phyloP scores from a whole-genome alignment of 2,329 filamentous ascomycete species.

The Endothia cerciana region DNA sequence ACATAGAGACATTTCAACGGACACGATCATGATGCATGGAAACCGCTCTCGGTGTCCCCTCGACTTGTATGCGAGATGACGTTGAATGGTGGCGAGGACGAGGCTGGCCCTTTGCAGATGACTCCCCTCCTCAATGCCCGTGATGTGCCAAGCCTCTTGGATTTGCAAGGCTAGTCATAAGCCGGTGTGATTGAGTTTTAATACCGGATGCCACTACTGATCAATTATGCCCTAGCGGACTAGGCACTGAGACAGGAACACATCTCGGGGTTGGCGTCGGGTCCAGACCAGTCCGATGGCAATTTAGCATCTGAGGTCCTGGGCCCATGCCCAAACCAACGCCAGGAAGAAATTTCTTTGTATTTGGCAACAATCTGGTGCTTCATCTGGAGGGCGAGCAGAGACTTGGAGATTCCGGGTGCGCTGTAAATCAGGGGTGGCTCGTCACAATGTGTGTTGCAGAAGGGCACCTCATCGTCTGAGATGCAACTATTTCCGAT shows the following conservation, averaged over 20 bases:
- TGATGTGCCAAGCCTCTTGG: not conserved
- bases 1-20: conserved; percentile 26
- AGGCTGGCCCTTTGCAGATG: conserved; percentile 3
- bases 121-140: not conserved
- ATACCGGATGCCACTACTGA: not conserved
- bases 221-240: not conserved
- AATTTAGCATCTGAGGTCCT: not conserved
- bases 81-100: conserved; percentile 19
- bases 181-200: conserved; percentile 2
- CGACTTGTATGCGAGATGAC: conserved; percentile 21
- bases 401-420: not conserved
- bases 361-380: not conserved
- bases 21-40: conserved; percentile 23
- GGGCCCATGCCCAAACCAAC: not conserved
- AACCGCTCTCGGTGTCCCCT: not conserved
- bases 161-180: conserved; percentile 4
- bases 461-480: conserved; percentile 20
- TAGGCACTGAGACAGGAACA: not conserved
- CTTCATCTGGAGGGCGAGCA: not conserved
- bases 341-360: not conserved
- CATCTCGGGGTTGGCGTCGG: not conserved
- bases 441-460: conserved; percentile 28
- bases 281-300: not conserved
- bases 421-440: conserved; percentile 17
- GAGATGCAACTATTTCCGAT: not conserved